A percentile compares a stretch with the other conserved stretches of the same genome.
Evolutionary conservation across 2,329 filamentous ascomycete species (phyloP).

Genomic region (Drechslera avenae): DNA sequence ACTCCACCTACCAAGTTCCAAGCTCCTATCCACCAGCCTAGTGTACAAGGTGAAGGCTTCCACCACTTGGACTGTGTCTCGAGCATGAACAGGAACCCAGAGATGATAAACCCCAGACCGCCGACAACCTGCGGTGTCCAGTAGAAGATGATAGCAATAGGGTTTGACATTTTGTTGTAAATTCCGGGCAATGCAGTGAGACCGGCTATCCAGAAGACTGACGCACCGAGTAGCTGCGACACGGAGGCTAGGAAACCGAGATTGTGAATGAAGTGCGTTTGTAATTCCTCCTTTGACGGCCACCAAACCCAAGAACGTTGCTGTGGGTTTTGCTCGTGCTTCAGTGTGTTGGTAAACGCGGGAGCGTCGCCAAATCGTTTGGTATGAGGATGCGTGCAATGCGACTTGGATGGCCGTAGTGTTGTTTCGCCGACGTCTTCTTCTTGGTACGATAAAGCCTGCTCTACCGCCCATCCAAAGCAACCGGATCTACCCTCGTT

Average conservation of each 20-base stretch:
- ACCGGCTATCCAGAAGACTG: constrained; percentile 68
- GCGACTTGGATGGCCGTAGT: constrained; percentile 20
- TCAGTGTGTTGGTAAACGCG: background rate
- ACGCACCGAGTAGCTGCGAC: constrained; percentile 63
- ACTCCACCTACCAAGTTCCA: constrained; percentile 69
- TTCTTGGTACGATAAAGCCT: constrained; percentile 47
- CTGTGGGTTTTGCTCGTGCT: background rate
- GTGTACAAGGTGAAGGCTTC: constrained; percentile 58
- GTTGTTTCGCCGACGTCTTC: constrained; percentile 12
- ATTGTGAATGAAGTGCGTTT: constrained; percentile 64
- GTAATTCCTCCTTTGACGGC: constrained; percentile 62
- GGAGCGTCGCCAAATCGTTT: constrained; percentile 39
- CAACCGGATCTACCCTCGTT: constrained; percentile 69
- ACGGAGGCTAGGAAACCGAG: constrained; percentile 67
- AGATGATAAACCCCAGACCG: constrained; percentile 66
- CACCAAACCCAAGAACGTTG: constrained; percentile 61
- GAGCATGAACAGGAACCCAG: constrained; percentile 64
- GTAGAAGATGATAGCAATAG: constrained; percentile 60
- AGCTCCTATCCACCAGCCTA: constrained; percentile 70
- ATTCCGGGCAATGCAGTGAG: constrained; percentile 66
- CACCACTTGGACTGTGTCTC: constrained; percentile 71
- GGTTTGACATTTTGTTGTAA: constrained; percentile 55
- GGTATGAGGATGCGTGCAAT: constrained; percentile 49
- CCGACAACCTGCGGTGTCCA: constrained; percentile 69
- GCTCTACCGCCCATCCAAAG: constrained; percentile 71